Evolutionary conservation across 2,329 filamentous ascomycete genomes (phyloP).

Genomic region (Xylariaceae sp.): DNA sequence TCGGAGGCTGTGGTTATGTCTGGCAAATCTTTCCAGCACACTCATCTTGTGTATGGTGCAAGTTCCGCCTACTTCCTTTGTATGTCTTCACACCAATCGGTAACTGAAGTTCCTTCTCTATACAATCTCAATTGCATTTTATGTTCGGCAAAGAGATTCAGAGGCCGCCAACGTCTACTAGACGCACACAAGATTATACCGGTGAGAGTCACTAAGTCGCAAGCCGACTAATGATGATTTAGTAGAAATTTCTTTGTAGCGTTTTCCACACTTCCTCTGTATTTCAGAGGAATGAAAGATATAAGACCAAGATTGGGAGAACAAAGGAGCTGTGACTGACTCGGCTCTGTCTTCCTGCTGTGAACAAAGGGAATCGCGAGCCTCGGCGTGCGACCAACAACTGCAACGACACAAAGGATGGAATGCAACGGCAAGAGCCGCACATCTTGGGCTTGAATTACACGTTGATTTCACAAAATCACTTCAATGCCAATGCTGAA

Average conservation of each 20-base stretch:
- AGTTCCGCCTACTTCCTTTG: not conserved
- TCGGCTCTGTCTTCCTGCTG: not conserved
- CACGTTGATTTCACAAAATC: too few relatives aligned
- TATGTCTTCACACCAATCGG: not conserved
- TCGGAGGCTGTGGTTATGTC: constrained; percentile 33
- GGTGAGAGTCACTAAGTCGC: not conserved
- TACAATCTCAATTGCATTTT: not conserved
- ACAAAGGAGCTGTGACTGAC: constrained; percentile 13
- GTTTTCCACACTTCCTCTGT: not conserved
- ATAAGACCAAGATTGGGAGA: not conserved
- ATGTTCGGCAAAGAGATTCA: not conserved
- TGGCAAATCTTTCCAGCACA: constrained; percentile 37
- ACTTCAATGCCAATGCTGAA: too few relatives aligned
- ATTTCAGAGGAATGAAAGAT: not conserved
- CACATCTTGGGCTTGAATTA: not conserved
- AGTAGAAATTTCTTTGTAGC: not conserved
- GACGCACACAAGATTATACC: not conserved
- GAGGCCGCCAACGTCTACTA: not conserved
- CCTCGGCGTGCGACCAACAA: not conserved
- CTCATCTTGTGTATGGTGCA: constrained; percentile 32
- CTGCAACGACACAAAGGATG: constrained; percentile 3
- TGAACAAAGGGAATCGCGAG: constrained; percentile 25
- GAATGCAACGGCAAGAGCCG: constrained; percentile 6
- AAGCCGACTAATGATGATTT: not conserved
- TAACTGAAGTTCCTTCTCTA: not conserved